These are phyloP conservation scores for Trypanosomatidae sp. DNA, from an alignment of 208 protist species.

Conservation along the genomic window DNA sequence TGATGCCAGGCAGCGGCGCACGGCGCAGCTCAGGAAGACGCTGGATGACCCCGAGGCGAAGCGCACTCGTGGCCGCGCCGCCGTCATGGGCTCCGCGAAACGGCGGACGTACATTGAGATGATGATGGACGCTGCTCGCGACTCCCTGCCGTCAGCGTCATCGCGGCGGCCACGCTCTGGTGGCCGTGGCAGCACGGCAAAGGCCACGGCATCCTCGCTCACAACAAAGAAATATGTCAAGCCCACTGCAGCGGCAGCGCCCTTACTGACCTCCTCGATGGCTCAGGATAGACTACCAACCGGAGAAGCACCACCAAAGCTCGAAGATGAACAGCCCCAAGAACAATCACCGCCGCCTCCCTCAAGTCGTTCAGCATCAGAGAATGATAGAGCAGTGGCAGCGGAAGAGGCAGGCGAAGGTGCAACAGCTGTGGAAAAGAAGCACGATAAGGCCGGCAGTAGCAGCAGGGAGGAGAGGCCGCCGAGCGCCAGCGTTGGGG, in stretches of 20 bases:
- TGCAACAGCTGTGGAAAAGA: not conserved
- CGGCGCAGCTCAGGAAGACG: not conserved
- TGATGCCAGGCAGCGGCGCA: not conserved
- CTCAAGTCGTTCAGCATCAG: not conserved
- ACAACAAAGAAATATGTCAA: not conserved
- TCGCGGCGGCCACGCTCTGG: not conserved
- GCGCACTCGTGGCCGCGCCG: conserved; percentile 14
- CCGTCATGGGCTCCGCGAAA: conserved; percentile 24
- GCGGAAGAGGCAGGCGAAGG: not conserved
- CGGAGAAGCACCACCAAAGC: not conserved
- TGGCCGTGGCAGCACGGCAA: not conserved
- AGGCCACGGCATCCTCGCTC: not conserved
- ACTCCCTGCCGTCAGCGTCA: conserved; percentile 5
- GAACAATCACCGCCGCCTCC: not conserved
- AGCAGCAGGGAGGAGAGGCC: not conserved
- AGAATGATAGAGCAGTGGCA: not conserved
- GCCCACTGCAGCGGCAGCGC: not conserved
- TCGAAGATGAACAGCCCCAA: not conserved
- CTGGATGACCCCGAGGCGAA: conserved; percentile 1
- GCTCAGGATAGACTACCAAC: not conserved
- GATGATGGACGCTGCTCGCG: conserved; percentile 23
- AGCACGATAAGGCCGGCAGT: not conserved
- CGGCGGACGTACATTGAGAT: conserved; percentile 28
- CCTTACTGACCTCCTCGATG: not conserved
- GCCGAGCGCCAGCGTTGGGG: not conserved